A percentile compares a stretch with the other conserved stretches of the same genome.
Conservation (phyloP, 1,284 basidiomycete genomes). For the Fomes fomentarius region DNA sequence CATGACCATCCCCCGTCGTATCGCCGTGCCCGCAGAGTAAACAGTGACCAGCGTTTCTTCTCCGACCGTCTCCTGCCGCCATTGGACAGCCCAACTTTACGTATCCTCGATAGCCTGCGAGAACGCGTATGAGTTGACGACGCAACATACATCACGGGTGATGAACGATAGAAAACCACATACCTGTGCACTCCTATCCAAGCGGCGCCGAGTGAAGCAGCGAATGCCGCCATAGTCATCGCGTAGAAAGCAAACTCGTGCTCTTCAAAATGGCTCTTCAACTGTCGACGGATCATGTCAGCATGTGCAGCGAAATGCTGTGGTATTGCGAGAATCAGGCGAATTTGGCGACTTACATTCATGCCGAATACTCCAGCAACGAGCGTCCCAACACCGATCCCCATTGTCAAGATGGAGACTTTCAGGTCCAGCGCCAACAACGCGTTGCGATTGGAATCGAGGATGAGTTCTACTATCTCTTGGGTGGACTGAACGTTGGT, state of each 20-base stretch:
- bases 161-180: no score
- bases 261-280: slow-evolving; percentile 72
- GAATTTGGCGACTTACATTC: slow-evolving; percentile 69
- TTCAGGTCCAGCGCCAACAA: slow-evolving; percentile 91
- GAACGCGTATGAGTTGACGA: neutral
- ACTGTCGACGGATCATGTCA: slow-evolving; percentile 42
- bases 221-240: slow-evolving; percentile 59
- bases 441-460: slow-evolving; percentile 95
- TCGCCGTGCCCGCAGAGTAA: slow-evolving; percentile 25
- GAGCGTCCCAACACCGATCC: slow-evolving; percentile 91
- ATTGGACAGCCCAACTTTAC: slow-evolving; percentile 36
- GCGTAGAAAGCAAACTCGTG: slow-evolving; percentile 68
- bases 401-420: slow-evolving; percentile 94
- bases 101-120: slow-evolving; percentile 47
- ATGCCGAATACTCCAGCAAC: slow-evolving; percentile 94
- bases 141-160: slow-evolving; percentile 3
- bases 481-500: slow-evolving; percentile 94
- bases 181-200: slow-evolving; percentile 67
- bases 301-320: slow-evolving; percentile 19
- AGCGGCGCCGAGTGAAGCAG: slow-evolving; percentile 58
- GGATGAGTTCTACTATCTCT: slow-evolving; percentile 96
- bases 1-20: slow-evolving; percentile 24
- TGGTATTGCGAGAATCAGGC: slow-evolving; percentile 5
- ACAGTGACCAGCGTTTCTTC: slow-evolving; percentile 22
- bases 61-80: slow-evolving; percentile 20